These are phyloP conservation scores for Drosera spatulata DNA, from an alignment of 179 eudicot species.

Conservation along the genomic window DNA sequence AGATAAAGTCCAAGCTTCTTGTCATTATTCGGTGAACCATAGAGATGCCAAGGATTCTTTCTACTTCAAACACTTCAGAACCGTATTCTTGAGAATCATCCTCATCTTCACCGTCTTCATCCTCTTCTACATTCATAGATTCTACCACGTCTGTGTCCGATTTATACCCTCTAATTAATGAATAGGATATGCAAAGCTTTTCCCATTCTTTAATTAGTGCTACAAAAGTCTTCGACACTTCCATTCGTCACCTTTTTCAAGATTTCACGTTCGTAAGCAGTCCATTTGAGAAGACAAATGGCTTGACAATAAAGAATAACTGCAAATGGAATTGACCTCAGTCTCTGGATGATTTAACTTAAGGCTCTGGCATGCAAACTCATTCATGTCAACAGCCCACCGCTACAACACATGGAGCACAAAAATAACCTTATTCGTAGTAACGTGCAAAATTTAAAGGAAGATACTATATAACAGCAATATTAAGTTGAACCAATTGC, in stretches of 20 bases:
- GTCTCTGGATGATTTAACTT: constrained; percentile 79
- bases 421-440: background rate
- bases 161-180: constrained; percentile 11
- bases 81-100: constrained; percentile 20
- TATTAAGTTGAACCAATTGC: background rate
- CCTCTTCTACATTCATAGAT: constrained; percentile 3
- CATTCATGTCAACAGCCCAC: constrained; percentile 82
- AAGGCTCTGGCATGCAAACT: constrained; percentile 61
- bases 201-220: constrained; percentile 58
- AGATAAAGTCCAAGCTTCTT: constrained; percentile 29
- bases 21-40: constrained; percentile 47
- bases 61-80: constrained; percentile 56
- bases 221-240: constrained; percentile 66
- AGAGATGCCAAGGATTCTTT: constrained; percentile 39
- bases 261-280: background rate
- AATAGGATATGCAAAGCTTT: constrained; percentile 33
- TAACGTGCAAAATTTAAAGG: background rate
- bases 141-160: constrained; percentile 10
- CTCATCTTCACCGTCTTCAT: constrained; percentile 8
- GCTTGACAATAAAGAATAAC: background rate
- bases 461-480: background rate
- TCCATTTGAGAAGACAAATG: background rate
- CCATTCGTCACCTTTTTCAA: constrained; percentile 63
- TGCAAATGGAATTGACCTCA: constrained; percentile 25
- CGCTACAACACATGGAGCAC: constrained; percentile 23